These are phyloP conservation scores for Pseudogymnoascus sp. DNA, from an alignment of 2,329 filamentous ascomycete species.

Conservation along the genomic window DNA sequence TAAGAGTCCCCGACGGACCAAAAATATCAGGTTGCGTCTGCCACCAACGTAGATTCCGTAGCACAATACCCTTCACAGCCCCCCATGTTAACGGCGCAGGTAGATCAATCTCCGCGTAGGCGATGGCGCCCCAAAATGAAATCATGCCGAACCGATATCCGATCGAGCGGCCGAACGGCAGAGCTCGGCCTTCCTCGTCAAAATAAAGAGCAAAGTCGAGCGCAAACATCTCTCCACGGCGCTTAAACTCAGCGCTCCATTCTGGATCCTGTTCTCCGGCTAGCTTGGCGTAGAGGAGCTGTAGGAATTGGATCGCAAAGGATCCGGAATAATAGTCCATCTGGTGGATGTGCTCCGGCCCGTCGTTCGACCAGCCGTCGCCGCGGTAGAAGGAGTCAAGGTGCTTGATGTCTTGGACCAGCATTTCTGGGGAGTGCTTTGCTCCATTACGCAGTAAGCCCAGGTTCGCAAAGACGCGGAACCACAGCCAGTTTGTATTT, in stretches of 20 bases:
- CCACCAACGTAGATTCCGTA: slow-evolving; percentile 74
- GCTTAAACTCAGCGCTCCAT: slow-evolving; percentile 60
- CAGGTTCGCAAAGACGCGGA: slow-evolving; percentile 75
- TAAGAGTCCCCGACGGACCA: slow-evolving; percentile 58
- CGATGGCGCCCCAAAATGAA: slow-evolving; percentile 73
- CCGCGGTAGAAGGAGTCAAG: slow-evolving; percentile 76
- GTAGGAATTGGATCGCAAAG: slow-evolving; percentile 73
- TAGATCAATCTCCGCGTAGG: slow-evolving; percentile 66
- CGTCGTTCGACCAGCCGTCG: slow-evolving; percentile 75
- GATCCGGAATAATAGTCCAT: slow-evolving; percentile 82
- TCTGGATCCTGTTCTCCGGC: slow-evolving; percentile 55
- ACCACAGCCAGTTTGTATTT: slow-evolving; percentile 67
- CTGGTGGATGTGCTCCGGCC: slow-evolving; percentile 68
- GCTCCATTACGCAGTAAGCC: slow-evolving; percentile 68
- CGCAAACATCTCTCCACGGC: slow-evolving; percentile 57
- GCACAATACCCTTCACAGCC: slow-evolving; percentile 65
- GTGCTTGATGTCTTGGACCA: slow-evolving; percentile 69
- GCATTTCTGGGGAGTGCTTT: slow-evolving; percentile 57
- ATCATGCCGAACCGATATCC: slow-evolving; percentile 81
- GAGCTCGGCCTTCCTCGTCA: slow-evolving; percentile 58
- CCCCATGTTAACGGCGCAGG: slow-evolving; percentile 68
- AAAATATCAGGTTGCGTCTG: slow-evolving; percentile 67
- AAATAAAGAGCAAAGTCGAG: slow-evolving; percentile 70
- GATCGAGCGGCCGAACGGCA: slow-evolving; percentile 69
- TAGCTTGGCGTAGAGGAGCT: slow-evolving; percentile 67